Conservation (phyloP, 1,284 basidiomycete species). For the Boletellus sp. region DNA sequence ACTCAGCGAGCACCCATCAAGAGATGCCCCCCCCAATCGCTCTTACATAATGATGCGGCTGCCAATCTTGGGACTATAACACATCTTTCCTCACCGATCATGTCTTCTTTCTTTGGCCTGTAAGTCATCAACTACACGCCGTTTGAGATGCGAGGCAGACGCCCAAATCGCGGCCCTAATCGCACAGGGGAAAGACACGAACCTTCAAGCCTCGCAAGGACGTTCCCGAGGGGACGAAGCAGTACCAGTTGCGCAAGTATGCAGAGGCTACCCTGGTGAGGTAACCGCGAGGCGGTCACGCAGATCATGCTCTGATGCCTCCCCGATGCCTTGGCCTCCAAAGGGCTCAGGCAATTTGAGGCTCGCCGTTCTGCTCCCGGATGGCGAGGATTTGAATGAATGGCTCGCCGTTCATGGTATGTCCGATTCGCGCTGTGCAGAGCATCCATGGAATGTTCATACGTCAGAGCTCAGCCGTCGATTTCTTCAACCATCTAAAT, state of each 20-base stretch:
- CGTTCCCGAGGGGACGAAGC: constrained; percentile 93
- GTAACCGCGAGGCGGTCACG: neutral
- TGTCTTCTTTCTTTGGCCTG: constrained; percentile 86
- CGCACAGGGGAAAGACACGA: constrained; percentile 74
- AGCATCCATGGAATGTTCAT: constrained; percentile 3
- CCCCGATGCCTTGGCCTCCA: constrained; percentile 8
- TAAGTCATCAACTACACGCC: constrained; percentile 39
- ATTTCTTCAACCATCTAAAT: constrained; percentile 95
- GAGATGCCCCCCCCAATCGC: neutral
- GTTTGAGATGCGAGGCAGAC: constrained; percentile 8
- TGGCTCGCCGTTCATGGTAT: constrained; percentile 95
- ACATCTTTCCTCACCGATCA: constrained; percentile 29
- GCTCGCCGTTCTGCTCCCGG: constrained; percentile 85
- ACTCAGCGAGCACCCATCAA: neutral
- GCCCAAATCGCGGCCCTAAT: constrained; percentile 4
- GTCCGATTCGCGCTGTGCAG: constrained; percentile 26
- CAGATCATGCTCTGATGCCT: constrained; percentile 6
- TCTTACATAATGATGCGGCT: constrained; percentile 6
- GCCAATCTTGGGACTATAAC: constrained; percentile 16
- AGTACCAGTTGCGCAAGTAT: constrained; percentile 95
- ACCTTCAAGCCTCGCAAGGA: constrained; percentile 98
- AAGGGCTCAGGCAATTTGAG: constrained; percentile 93
- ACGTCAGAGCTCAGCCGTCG: constrained; percentile 60
- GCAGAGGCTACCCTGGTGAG: constrained; percentile 92
- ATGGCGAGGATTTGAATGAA: constrained; percentile 92